These are phyloP conservation scores for Paspalum notatum DNA, from an alignment of 176 grass and related monocot genomes.

Conservation along the genomic window DNA sequence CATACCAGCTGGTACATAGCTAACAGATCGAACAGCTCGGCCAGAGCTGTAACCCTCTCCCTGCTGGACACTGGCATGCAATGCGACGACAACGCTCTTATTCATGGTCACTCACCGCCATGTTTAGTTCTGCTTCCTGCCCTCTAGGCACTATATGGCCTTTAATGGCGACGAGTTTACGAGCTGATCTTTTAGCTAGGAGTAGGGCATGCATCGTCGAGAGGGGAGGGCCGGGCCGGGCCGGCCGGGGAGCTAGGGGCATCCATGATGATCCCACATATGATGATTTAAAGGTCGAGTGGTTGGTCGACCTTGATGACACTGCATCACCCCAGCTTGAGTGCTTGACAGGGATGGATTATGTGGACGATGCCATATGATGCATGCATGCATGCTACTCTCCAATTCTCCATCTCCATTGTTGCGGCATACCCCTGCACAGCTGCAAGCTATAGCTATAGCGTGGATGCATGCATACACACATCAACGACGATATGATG, in stretches of 20 bases:
- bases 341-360: conserved; percentile 29
- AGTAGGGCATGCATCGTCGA: background rate
- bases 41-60: conserved; percentile 24
- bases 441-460: too few relatives aligned
- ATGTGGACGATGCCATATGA: background rate
- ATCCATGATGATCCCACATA: too few relatives aligned
- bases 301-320: conserved; percentile 54
- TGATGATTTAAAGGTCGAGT: conserved; percentile 23
- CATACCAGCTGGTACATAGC: too few relatives aligned
- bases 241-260: too few relatives aligned
- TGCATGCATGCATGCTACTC: background rate
- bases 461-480: background rate
- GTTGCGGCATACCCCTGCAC: conserved; percentile 21
- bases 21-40: conserved; percentile 24
- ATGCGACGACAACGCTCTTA: background rate
- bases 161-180: conserved; percentile 48
- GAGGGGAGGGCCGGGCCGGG: conserved; percentile 8
- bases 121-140: conserved; percentile 22
- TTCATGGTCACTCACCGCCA: conserved; percentile 41
- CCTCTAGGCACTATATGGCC: conserved; percentile 45
- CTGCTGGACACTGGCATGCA: conserved; percentile 13
- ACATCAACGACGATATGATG: too few relatives aligned
- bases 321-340: background rate
- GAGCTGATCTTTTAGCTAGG: conserved; percentile 53
- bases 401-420: background rate